Evolutionary conservation across 2,329 filamentous ascomycete genomes (phyloP).

Genomic region (Ophiostoma ulmi): DNA sequence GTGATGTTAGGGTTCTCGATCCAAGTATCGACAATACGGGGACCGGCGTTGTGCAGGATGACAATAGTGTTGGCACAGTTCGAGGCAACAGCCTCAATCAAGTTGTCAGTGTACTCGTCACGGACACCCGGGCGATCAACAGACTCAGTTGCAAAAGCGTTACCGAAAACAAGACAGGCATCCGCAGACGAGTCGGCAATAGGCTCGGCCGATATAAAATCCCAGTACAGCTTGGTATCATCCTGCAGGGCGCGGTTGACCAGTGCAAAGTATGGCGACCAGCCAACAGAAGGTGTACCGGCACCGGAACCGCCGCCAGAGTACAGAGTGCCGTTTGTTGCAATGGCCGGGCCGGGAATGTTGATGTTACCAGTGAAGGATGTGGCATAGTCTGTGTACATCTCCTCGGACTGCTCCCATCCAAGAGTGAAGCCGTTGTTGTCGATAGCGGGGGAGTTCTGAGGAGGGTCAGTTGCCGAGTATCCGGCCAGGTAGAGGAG

Average conservation of each 20-base stretch:
- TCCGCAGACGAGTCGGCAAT: constrained; percentile 48
- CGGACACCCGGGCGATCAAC: constrained; percentile 56
- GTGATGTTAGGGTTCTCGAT: constrained; percentile 59
- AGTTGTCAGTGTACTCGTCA: constrained; percentile 59
- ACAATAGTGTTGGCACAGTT: constrained; percentile 59
- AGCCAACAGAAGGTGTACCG: constrained; percentile 38
- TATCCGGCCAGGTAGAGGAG: constrained; percentile 59
- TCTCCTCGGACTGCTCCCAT: constrained; percentile 32
- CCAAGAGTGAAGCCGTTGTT: constrained; percentile 40
- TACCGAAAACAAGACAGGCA: constrained; percentile 63
- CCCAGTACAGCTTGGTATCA: constrained; percentile 54
- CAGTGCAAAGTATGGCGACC: constrained; percentile 53
- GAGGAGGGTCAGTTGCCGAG: constrained; percentile 44
- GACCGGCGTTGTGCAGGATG: constrained; percentile 58
- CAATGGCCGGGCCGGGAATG: constrained; percentile 29
- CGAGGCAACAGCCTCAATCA: constrained; percentile 53
- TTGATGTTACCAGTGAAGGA: not conserved
- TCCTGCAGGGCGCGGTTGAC: constrained; percentile 49
- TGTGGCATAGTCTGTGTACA: not conserved
- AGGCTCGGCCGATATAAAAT: constrained; percentile 47
- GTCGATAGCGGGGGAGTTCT: constrained; percentile 29
- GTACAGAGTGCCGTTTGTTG: constrained; percentile 41
- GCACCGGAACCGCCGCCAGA: constrained; percentile 37
- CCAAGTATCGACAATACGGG: constrained; percentile 55
- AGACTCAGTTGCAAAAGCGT: constrained; percentile 66